A percentile compares a stretch with the other conserved stretches of the same genome.
These are phyloP conservation scores for Cucurbita maxima DNA, from an alignment of 306 rosid genomes.

Conservation along the genomic window DNA sequence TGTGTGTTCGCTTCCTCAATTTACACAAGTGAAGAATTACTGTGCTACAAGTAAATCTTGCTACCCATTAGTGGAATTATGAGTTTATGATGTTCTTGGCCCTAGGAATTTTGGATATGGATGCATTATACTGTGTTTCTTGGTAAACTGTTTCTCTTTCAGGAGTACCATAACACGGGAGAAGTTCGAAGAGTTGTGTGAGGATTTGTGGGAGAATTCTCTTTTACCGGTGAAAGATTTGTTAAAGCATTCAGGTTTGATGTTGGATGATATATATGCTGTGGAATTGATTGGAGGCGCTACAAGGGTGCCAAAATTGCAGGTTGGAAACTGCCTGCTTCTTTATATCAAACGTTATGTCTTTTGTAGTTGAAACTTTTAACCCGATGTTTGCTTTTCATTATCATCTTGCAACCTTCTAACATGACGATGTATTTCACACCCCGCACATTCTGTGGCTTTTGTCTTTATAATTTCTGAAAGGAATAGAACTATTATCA, in stretches of 20 bases:
- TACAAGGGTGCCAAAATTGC: constrained; percentile 89
- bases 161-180: constrained; percentile 93
- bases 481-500: background rate
- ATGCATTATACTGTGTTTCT: background rate
- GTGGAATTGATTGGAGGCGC: constrained; percentile 97
- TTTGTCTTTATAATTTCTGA: background rate
- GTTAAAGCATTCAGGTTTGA: constrained; percentile 52
- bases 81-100: background rate
- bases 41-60: background rate
- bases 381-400: background rate
- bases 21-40: background rate
- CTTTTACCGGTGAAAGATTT: constrained; percentile 65
- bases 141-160: constrained; percentile 2
- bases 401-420: background rate
- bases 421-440: background rate
- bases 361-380: background rate
- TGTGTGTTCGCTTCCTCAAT: background rate
- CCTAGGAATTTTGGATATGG: background rate
- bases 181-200: constrained; percentile 87
- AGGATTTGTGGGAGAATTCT: constrained; percentile 86
- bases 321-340: constrained; percentile 39
- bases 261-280: constrained; percentile 58
- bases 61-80: background rate
- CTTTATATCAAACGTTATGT: constrained; percentile 11
- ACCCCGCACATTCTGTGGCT: background rate